These are phyloP conservation scores for Tricholoma furcatifolium DNA, from an alignment of 768 basidiomycete genomes.

Conservation along the genomic window DNA sequence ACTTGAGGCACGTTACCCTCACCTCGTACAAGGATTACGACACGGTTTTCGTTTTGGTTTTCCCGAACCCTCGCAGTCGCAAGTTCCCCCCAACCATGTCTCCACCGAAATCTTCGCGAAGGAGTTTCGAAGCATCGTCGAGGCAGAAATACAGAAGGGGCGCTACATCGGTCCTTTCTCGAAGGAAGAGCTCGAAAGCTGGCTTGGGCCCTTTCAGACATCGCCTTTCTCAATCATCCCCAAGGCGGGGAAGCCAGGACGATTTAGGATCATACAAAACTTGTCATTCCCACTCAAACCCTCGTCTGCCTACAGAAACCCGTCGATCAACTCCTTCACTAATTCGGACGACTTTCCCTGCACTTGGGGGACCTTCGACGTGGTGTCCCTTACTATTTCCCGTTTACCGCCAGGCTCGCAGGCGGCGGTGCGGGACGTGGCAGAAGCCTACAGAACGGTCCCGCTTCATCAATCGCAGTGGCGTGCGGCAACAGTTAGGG, in stretches of 20 bases:
- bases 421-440: no score
- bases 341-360: conserved; percentile 25
- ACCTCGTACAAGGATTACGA: conserved; percentile 11
- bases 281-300: conserved; percentile 17
- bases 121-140: neutral
- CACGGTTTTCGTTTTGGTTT: conserved; percentile 23
- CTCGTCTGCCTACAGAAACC: neutral
- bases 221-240: no score
- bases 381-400: neutral
- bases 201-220: conserved; percentile 28
- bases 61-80: conserved; percentile 2
- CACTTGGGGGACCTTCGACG: no score
- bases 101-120: neutral
- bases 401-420: no score
- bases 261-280: conserved; percentile 27
- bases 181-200: conserved; percentile 7
- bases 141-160: neutral
- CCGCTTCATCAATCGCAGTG: conserved; percentile 8
- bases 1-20: conserved; percentile 14
- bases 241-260: conserved; percentile 17
- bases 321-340: conserved; percentile 22
- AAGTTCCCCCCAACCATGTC: neutral
- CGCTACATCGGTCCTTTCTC: conserved; percentile 20
- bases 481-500: conserved; percentile 6
- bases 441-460: conserved; percentile 14